phyloP scores from a whole-genome alignment of 345 rosid species.

The Populus deltoides region DNA sequence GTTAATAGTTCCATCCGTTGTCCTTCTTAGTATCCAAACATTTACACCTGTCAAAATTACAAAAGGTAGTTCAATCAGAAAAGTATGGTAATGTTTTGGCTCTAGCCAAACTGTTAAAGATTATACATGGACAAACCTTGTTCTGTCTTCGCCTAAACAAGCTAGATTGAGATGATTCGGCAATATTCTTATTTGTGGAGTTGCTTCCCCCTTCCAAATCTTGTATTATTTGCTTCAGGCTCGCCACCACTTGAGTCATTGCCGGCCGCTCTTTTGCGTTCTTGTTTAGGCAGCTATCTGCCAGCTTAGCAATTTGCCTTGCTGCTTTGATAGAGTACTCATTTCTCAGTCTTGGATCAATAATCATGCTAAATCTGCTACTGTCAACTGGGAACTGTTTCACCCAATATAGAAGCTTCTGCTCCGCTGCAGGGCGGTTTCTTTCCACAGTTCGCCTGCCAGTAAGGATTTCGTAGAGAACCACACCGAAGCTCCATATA shows the following conservation, averaged over 20 bases:
- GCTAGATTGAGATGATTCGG: slow-evolving; percentile 18
- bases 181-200: background rate
- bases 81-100: background rate
- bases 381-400: slow-evolving; percentile 66
- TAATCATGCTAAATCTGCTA: slow-evolving; percentile 63
- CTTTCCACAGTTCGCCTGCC: slow-evolving; percentile 77
- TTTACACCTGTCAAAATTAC: slow-evolving; percentile 24
- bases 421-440: slow-evolving; percentile 55
- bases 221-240: slow-evolving; percentile 52
- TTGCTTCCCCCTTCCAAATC: slow-evolving; percentile 36
- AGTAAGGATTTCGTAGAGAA: slow-evolving; percentile 85
- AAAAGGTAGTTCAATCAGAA: background rate
- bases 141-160: background rate
- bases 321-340: slow-evolving; percentile 46
- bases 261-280: slow-evolving; percentile 65
- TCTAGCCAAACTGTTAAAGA: background rate
- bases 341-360: slow-evolving; percentile 69
- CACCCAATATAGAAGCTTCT: slow-evolving; percentile 88
- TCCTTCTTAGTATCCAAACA: background rate
- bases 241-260: slow-evolving; percentile 55
- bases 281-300: slow-evolving; percentile 75
- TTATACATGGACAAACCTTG: slow-evolving; percentile 9
- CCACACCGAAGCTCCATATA: slow-evolving; percentile 87
- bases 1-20: background rate
- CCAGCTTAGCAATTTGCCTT: slow-evolving; percentile 55